Evolutionary conservation across 179 eudicot genomes (phyloP).

Genomic region (Corrigiola litoralis): DNA sequence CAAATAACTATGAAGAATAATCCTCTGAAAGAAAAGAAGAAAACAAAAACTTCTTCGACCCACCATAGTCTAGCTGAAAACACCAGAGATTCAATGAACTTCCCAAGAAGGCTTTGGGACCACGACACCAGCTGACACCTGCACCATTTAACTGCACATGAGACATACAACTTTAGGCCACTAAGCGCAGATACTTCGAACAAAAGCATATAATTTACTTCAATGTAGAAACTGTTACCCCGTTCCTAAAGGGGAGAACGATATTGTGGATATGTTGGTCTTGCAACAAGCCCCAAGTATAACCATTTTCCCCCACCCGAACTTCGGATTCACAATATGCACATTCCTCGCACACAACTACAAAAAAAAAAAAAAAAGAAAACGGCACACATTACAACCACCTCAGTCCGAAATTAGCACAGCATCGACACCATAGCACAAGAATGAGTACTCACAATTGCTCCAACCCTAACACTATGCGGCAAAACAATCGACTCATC

Average conservation of each 20-base stretch:
- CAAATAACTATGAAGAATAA: neutral
- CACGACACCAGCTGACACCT: constrained; percentile 45
- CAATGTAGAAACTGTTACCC: constrained; percentile 40
- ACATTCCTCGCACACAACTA: constrained; percentile 66
- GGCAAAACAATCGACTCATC: constrained; percentile 45
- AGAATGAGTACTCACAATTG: constrained; percentile 55
- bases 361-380: constrained; percentile 6
- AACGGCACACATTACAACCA: neutral
- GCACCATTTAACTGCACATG: constrained; percentile 27
- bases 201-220: constrained; percentile 5
- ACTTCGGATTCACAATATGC: constrained; percentile 70
- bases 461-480: constrained; percentile 72
- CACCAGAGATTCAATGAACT: constrained; percentile 53
- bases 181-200: neutral
- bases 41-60: no score
- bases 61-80: constrained; percentile 82
- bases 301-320: constrained; percentile 61
- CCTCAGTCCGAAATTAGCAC: neutral
- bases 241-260: constrained; percentile 78
- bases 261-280: constrained; percentile 54
- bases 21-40: neutral
- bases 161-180: neutral
- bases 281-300: constrained; percentile 82
- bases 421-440: neutral
- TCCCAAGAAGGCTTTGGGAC: constrained; percentile 60